phyloP scores from a whole-genome alignment of 208 protist species.

The Leishmania major region DNA sequence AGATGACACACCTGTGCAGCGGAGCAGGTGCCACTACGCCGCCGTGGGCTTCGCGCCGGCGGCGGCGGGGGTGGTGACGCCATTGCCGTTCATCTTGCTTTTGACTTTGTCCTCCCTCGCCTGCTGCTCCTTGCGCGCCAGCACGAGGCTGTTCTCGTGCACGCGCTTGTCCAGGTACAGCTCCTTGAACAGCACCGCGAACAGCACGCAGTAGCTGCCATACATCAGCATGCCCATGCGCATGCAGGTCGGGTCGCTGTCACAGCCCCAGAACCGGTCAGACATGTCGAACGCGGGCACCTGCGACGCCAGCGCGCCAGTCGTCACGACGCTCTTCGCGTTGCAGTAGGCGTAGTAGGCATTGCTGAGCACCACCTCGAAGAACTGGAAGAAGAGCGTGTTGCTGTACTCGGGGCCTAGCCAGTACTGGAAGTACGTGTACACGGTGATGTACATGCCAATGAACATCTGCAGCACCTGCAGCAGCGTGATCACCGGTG shows the following conservation, averaged over 20 bases:
- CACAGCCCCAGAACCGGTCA: constrained; percentile 42
- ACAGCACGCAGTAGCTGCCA: constrained; percentile 87
- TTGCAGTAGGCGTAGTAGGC: constrained; percentile 7
- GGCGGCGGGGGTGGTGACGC: neutral
- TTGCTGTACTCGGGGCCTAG: constrained; percentile 18
- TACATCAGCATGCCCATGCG: constrained; percentile 83
- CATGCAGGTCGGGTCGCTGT: constrained; percentile 43
- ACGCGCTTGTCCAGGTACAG: constrained; percentile 38
- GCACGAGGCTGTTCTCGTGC: constrained; percentile 30
- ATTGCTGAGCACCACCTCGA: constrained; percentile 6
- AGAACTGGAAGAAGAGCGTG: constrained; percentile 23
- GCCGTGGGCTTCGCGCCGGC: too few species aligned
- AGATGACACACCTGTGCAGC: neutral
- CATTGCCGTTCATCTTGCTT: neutral
- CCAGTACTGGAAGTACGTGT: constrained; percentile 43
- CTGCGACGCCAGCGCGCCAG: constrained; percentile 35
- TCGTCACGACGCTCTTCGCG: constrained; percentile 33
- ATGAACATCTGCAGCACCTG: constrained; percentile 93
- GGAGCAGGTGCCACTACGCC: neutral
- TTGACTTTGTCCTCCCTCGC: neutral
- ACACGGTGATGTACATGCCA: constrained; percentile 70
- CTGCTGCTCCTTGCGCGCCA: constrained; percentile 13
- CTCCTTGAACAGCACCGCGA: constrained; percentile 73
- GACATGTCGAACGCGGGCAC: constrained; percentile 40
- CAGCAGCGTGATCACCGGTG: constrained; percentile 73